A percentile compares a stretch with the other conserved stretches of the same genome.
Evolutionary conservation across 192 early-diverging fungal species (phyloP).

Genomic region (Backusella australiensis): DNA sequence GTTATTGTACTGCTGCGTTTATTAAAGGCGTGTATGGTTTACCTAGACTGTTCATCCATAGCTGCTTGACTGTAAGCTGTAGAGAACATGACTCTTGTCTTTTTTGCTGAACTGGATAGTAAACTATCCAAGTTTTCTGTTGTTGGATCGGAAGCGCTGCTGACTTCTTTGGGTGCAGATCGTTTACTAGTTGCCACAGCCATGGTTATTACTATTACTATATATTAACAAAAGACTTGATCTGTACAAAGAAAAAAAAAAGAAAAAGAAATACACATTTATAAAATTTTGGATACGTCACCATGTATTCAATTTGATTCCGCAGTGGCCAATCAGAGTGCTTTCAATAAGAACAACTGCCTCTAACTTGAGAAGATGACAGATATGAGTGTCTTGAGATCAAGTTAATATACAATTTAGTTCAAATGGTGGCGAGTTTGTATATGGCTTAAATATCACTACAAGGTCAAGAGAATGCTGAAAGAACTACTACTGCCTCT

Average conservation of each 20-base stretch:
- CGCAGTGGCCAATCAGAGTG: neutral
- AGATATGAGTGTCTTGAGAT: too few relatives aligned
- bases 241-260: neutral
- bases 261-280: neutral
- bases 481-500: too few relatives aligned
- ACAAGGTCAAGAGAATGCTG: neutral
- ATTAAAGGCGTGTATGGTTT: neutral
- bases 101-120: slow-evolving; percentile 29
- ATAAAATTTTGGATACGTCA: neutral
- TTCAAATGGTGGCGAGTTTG: neutral
- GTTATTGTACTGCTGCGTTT: neutral
- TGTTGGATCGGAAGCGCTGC: slow-evolving; percentile 7
- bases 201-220: slow-evolving; percentile 12
- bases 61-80: slow-evolving; percentile 36
- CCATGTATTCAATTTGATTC: neutral
- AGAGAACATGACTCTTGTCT: slow-evolving; percentile 30
- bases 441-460: neutral
- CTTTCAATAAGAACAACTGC: neutral
- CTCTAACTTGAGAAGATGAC: neutral
- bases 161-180: slow-evolving; percentile 12
- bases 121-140: slow-evolving; percentile 10
- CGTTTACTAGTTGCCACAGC: slow-evolving; percentile 21
- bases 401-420: neutral
- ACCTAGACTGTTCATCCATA: slow-evolving; percentile 41
- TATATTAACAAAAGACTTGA: neutral